Evolutionary conservation across 2,329 filamentous ascomycete species (phyloP), one percentile per base, ranked within the genome.

Genomic region (Stagonosporopsis vannaccii): DNA sequence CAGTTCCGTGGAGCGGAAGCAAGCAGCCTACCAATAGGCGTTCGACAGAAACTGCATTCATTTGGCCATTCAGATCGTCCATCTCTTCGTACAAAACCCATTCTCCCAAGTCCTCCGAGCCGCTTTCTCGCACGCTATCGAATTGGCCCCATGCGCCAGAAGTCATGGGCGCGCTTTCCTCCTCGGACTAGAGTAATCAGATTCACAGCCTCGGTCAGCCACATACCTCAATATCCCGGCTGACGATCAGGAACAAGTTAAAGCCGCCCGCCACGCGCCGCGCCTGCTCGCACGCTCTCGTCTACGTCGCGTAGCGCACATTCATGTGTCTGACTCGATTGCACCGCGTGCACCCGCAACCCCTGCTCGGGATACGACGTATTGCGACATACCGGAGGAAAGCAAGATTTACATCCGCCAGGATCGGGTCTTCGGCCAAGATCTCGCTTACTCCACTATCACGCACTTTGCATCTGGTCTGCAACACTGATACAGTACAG

Each of bases 211-310:
- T 20, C 12, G 35, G 35, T 32, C 13, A 53, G 22, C 48, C 28
- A 32, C 47, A 43, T 25, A 50, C 20, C n/a, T 46, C 42, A 19
- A 17, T 26, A 54, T 48, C 44, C 28, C 28, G 36, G 43, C 35
- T 32, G 23, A 37, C 44, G 51, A 54, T 49, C 51, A 43, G 32
- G 25, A 49, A 54, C 39, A 36, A 44, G 51, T 26, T n/a, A 28
- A 7, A 23, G 23, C 26, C 23, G 22, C n/a, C 17, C 35, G 37
- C 51, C 51, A 43, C 51, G 23, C 25, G 33, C 30, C 42, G 22
- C 28, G 20, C 17, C 20, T 28, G 23, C n/a, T 33, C 28, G 19
- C 13, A 20, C 30, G n/a, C 11, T 40, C 25, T 30, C 7, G 13
- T 28, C 11, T 35, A 36, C 28, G 20, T 53, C 46, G 42, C 36